Base-by-base conservation (phyloP, 2,329 filamentous ascomycete genomes). In the Pezicula carpinea region DNA sequence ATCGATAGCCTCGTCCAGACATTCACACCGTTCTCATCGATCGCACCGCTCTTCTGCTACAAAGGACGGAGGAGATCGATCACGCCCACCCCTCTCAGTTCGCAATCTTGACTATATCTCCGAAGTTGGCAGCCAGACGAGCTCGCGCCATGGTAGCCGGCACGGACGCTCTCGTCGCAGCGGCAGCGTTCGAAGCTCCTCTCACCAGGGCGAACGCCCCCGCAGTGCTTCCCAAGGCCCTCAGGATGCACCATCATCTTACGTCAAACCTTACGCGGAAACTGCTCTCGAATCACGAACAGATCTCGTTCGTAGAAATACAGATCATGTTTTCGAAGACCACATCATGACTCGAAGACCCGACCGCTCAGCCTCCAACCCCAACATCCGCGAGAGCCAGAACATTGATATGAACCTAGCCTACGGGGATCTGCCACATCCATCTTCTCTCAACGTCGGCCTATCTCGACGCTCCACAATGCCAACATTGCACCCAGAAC, bases 341-440 rank as follows among this genome's bases (percentile, higher is more conserved):
- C 36, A 26, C 17, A 18, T 22, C 19, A n/a, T 29, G 21, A 15
- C 26, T 6, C 39, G 44, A 35, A 26, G 39, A 44, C 32, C 44
- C 32, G 29, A 11, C 4, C 56, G 53, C 35, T 49, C 51, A 3
- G 51, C 48, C 4, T 60, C 60, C 14, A 55, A 58, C 34, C 61
- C 63, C 2, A 53, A 63, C 42, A 43, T 61, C 22, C 51, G 56
- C 22, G 43, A 35, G 13, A 17, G 18, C 18, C 57, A 62, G 11
- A 73, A 82, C 46, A 83, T 96, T 57, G 92, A 96, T 61, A 90
- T 95, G 87, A 78, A 96, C 63, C 75, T 97, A 6, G 92, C 92
- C 6, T 97, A 96, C 60, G 92, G 92, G 50, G 83, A 88, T 44
- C 74, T 93, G 0, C 87, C 87, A 1, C 82, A 88, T 47, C 80